phyloP scores from a whole-genome alignment of 2,329 filamentous ascomycete genomes.

The Colletotrichum sp. region DNA sequence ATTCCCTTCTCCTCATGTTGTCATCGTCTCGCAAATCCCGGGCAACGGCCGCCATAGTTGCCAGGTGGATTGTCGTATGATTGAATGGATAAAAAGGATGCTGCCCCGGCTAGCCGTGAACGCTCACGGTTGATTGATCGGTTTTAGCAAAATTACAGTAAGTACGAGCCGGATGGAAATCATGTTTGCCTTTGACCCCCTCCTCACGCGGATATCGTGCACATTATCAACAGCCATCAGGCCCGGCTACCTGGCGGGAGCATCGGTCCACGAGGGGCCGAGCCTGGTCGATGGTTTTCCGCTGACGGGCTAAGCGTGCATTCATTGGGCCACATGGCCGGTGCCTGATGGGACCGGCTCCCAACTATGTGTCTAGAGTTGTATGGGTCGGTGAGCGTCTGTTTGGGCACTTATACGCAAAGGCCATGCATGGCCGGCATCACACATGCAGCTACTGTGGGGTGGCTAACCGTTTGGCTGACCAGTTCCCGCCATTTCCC shows the following conservation, averaged over 20 bases:
- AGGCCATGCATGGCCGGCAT: slow-evolving; percentile 20
- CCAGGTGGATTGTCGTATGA: neutral
- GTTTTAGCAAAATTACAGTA: neutral
- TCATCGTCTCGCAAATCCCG: slow-evolving; percentile 9
- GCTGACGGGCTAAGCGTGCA: slow-evolving; percentile 1
- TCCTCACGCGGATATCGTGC: neutral
- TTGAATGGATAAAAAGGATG: neutral
- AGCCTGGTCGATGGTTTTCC: slow-evolving; percentile 6
- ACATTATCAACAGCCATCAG: slow-evolving; percentile 12
- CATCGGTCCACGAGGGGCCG: slow-evolving; percentile 3
- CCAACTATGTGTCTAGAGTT: slow-evolving; percentile 24
- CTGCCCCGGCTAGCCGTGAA: neutral
- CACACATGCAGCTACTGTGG: slow-evolving; percentile 22
- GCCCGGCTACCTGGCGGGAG: slow-evolving; percentile 8
- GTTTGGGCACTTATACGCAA: slow-evolving; percentile 22
- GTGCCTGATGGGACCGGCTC: slow-evolving; percentile 21
- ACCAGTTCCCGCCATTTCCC: slow-evolving; percentile 7
- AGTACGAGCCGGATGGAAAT: neutral
- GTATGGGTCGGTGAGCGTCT: slow-evolving; percentile 22
- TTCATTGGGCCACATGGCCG: slow-evolving; percentile 21
- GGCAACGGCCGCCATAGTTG: slow-evolving; percentile 10
- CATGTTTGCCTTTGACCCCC: neutral
- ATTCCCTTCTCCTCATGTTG: slow-evolving; percentile 33
- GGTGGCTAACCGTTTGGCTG: neutral
- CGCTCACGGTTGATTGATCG: neutral